A percentile compares a stretch with the other conserved stretches of the same genome.
phyloP scores from a whole-genome alignment of 1,284 basidiomycete genomes.

The Thelephora terrestris region DNA sequence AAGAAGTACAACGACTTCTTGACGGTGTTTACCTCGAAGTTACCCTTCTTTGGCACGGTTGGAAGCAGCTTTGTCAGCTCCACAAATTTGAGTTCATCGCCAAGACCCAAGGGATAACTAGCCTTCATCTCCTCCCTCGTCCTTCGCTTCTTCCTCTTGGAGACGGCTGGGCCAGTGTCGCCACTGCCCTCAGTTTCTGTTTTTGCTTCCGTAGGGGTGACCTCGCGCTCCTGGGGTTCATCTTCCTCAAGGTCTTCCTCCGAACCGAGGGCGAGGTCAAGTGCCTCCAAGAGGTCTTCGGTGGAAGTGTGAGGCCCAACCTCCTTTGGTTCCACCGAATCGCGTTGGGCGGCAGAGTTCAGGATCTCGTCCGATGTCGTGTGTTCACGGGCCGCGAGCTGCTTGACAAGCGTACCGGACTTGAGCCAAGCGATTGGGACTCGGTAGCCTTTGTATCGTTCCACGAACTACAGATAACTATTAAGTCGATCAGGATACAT shows the following conservation, averaged over 20 bases:
- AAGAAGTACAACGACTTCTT: constrained; percentile 86
- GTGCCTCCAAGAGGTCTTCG: not conserved
- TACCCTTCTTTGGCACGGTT: constrained; percentile 77
- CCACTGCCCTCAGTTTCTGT: constrained; percentile 19
- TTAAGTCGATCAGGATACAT: not conserved
- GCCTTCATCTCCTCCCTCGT: not conserved
- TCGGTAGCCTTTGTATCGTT: constrained; percentile 70
- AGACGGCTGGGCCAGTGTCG: constrained; percentile 19
- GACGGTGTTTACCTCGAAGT: constrained; percentile 83
- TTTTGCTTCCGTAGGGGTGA: constrained; percentile 12
- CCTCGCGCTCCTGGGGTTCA: constrained; percentile 15
- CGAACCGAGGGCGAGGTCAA: constrained; percentile 13
- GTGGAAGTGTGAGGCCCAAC: not conserved
- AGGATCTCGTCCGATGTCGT: not conserved
- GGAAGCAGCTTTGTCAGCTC: constrained; percentile 73
- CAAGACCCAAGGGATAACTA: constrained; percentile 13
- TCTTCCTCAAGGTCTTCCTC: constrained; percentile 17
- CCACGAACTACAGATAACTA: constrained; percentile 47
- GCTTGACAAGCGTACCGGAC: constrained; percentile 25
- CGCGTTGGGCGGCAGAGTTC: constrained; percentile 25
- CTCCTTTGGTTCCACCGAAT: constrained; percentile 21
- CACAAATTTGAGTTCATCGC: constrained; percentile 47
- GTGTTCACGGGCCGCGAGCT: constrained; percentile 17
- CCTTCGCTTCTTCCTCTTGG: constrained; percentile 5
- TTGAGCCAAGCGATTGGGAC: constrained; percentile 55